Conservation (phyloP, 352 stramenopile genomes). For the Thraustotheca clavata region DNA sequence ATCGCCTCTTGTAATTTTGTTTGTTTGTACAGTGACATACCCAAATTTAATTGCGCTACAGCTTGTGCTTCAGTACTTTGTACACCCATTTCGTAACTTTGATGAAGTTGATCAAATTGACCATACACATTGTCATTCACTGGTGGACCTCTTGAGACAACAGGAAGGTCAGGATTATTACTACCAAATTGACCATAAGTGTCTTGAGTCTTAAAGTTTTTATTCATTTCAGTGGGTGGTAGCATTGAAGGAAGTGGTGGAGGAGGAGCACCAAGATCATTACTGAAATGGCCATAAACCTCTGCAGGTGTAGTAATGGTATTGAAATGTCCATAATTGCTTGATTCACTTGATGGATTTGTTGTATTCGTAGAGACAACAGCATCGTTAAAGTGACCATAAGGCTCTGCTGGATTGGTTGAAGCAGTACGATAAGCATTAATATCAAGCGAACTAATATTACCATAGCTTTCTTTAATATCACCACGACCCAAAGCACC, state of each 20-base stretch:
- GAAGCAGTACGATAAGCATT: no score
- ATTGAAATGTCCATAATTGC: background rate
- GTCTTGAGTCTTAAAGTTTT: no score
- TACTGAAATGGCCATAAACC: constrained; percentile 5
- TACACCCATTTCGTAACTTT: background rate
- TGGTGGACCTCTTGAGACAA: no score
- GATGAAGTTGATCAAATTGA: background rate
- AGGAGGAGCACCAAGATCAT: background rate
- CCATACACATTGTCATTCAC: no score
- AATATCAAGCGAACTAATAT: no score
- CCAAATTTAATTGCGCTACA: constrained; percentile 57
- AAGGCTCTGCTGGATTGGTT: no score
- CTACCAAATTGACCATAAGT: no score
- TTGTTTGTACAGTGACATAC: constrained; percentile 71
- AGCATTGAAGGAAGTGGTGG: no score
- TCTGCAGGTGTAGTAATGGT: background rate
- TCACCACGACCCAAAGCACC: background rate
- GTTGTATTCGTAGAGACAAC: no score
- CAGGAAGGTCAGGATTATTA: no score
- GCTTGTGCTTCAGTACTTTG: constrained; percentile 15
- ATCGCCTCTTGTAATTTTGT: constrained; percentile 54
- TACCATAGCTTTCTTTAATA: background rate
- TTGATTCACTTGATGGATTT: no score
- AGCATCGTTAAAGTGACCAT: constrained; percentile 18
- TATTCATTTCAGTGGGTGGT: no score